These are phyloP conservation scores for Solanum tarapatanum DNA, from an alignment of 257 asterid genomes.

Conservation along the genomic window DNA sequence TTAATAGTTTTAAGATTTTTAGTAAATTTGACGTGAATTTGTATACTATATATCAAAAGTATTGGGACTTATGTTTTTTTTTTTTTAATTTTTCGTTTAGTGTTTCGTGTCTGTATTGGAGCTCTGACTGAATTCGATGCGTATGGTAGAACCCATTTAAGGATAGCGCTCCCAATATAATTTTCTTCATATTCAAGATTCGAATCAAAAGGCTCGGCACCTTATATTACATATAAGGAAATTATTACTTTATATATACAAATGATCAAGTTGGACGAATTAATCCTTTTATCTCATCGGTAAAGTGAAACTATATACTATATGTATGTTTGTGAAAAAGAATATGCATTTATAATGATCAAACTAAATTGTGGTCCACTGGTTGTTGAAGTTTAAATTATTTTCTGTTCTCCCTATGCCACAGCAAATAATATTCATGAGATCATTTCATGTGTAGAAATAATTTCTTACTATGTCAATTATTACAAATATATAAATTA, in stretches of 20 bases:
- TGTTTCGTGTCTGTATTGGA: no score
- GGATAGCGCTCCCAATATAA: neutral
- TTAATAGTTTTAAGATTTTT: neutral
- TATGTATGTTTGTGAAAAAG: neutral
- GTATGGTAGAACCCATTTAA: no score
- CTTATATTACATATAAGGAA: neutral
- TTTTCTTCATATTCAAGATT: no score
- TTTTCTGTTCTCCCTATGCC: neutral
- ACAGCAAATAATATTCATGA: neutral
- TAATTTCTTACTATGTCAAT: neutral
- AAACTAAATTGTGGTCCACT: neutral
- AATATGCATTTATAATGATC: neutral
- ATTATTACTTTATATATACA: no score
- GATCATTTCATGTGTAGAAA: neutral
- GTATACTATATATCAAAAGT: no score
- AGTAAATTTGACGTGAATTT: neutral
- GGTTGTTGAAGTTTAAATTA: neutral
- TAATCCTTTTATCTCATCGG: neutral
- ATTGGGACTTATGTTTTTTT: no score
- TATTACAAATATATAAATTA: neutral
- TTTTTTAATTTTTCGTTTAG: no score
- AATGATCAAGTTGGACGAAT: neutral
- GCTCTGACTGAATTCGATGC: neutral
- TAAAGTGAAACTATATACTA: neutral
- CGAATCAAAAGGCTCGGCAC: accelerated